Base-by-base conservation (phyloP, 1,284 basidiomycete genomes). In the Lignosus rhinocerotis region DNA sequence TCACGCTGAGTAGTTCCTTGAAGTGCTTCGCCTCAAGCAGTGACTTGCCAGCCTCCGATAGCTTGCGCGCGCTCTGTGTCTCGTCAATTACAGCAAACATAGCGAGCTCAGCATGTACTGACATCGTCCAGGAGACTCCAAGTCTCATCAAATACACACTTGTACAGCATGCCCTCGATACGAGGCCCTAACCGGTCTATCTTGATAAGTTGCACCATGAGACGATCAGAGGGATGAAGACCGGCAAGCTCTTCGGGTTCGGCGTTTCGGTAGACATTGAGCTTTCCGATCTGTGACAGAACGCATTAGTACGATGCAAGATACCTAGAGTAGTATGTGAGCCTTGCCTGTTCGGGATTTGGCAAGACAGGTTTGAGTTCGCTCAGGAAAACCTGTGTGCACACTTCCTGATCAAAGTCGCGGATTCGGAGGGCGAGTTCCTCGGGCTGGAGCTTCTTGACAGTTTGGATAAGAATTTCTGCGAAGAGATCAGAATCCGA, bases 131-230 rank as follows among this genome's bases (percentile, higher is more conserved):
- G 78, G 48, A 94, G 77, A 16, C 80, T 72, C 82, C 87, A 89
- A 41, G 86, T 87, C 68, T 96, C 94, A 6, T 93, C 88, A 70
- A 96, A 97, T 30, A 85, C 83, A 58, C 87, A 86, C 67, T 88
- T 89, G 76, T 95, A 98, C 41, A 98, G 79, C 94, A 99, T 96
- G 12, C 94, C 91, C 69, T 97, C 89, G 61, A 98, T 90, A 30
- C 97, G 88, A 49, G 94, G 91, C 30, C 83, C 85, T n/a, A 99
- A 80, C 52, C 95, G 90, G 45, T 97, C 88, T 44, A 98, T 95
- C 70, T 98, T 94, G 71, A 99, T 97, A 43, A 98, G 80, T 66
- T 97, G 91, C 39, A 99, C 95, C 87, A 99, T 96, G 44, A 99
- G 83, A 25, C 97, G 87, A 76, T 99, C 96, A 8, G 97, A 92